A percentile compares a stretch with the other conserved stretches of the same genome.
phyloP scores from a whole-genome alignment of 2,329 filamentous ascomycete genomes.

The Chaetomiaceae sp. region DNA sequence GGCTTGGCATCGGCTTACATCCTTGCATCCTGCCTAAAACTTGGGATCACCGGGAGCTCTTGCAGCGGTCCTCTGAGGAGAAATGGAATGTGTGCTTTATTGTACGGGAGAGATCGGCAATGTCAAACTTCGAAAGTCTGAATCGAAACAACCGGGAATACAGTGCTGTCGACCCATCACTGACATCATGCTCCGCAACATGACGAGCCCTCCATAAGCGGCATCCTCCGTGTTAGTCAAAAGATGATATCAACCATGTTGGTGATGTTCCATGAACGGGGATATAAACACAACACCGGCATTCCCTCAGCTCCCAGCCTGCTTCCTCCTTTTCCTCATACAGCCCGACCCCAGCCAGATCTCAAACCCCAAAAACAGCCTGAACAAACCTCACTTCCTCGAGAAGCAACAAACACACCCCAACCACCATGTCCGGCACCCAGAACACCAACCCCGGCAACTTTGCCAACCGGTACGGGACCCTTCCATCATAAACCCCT shows the following conservation, averaged over 20 bases:
- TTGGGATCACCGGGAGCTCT: no score
- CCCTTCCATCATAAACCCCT: no score
- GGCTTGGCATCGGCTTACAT: no score
- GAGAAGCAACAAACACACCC: neutral
- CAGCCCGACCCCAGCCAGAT: neutral
- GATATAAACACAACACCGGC: no score
- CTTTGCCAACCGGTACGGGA: conserved; percentile 34
- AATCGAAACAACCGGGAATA: neutral
- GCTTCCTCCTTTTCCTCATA: no score
- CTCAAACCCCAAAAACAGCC: neutral
- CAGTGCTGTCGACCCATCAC: neutral
- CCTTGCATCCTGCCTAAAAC: no score
- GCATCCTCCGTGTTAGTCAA: neutral
- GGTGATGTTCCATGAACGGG: neutral
- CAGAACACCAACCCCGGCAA: conserved; percentile 34
- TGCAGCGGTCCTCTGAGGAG: no score
- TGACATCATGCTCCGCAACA: conserved; percentile 5
- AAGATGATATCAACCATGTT: neutral
- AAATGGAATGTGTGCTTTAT: no score
- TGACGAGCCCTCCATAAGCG: neutral
- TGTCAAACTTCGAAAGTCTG: no score
- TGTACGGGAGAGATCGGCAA: no score
- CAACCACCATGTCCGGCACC: conserved; percentile 22
- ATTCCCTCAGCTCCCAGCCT: no score
- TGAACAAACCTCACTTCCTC: neutral